Evolutionary conservation across 345 rosid species (phyloP).

Genomic region (Populus deltoides): DNA sequence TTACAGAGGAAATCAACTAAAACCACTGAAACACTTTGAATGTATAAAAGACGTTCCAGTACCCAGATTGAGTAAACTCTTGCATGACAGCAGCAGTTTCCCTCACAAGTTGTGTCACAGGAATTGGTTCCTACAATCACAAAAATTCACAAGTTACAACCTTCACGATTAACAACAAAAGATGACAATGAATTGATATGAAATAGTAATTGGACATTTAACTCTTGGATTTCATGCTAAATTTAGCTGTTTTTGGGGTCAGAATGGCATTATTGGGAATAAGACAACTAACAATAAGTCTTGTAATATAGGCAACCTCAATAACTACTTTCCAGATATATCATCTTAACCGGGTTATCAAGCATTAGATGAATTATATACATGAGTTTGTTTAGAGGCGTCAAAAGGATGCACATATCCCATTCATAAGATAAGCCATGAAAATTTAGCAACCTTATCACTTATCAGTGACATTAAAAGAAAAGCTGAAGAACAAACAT

Average conservation of each 20-base stretch:
- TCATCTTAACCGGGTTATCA: background rate
- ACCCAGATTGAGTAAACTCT: conserved; percentile 98
- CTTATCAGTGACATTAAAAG: no score
- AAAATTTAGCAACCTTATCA: background rate
- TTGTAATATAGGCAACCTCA: background rate
- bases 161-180: background rate
- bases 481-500: background rate
- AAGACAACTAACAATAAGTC: background rate
- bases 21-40: background rate
- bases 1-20: background rate
- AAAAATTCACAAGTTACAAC: background rate
- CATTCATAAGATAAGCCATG: background rate
- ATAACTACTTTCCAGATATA: background rate
- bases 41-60: conserved; percentile 4
- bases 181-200: background rate
- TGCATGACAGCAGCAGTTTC: conserved; percentile 99
- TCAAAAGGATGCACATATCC: background rate
- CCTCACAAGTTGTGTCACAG: conserved; percentile 96
- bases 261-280: background rate
- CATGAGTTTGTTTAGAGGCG: background rate
- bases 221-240: background rate
- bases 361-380: background rate
- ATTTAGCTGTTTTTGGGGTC: background rate
- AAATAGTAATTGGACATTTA: background rate
- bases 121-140: conserved; percentile 74